phyloP scores from a whole-genome alignment of 768 basidiomycete species.

The Russula griseocarnosa region DNA sequence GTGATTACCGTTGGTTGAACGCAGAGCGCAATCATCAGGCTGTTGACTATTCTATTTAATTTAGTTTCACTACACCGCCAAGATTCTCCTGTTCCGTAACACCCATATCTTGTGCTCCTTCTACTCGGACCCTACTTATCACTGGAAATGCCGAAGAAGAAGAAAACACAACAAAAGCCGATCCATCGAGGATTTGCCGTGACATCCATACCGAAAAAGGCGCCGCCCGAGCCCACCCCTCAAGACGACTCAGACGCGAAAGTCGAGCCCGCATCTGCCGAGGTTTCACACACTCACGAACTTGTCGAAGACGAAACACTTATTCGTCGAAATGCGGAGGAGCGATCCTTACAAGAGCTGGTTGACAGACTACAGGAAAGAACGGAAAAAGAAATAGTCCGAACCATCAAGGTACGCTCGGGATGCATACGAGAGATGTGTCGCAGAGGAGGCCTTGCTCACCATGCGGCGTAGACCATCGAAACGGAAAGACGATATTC shows the following conservation, averaged over 20 bases:
- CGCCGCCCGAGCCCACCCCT: slow-evolving; percentile 35
- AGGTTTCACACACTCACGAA: slow-evolving; percentile 3
- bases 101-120: slow-evolving; percentile 17
- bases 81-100: slow-evolving; percentile 2
- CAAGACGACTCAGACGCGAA: slow-evolving; percentile 25
- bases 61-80: background rate
- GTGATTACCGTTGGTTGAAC: background rate
- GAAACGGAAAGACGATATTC: slow-evolving; percentile 78
- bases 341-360: slow-evolving; percentile 60
- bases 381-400: slow-evolving; percentile 77
- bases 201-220: slow-evolving; percentile 79
- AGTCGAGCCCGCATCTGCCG: background rate
- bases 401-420: slow-evolving; percentile 65
- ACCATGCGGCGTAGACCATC: slow-evolving; percentile 54
- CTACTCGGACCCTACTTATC: slow-evolving; percentile 6
- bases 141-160: slow-evolving; percentile 70
- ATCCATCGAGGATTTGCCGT: slow-evolving; percentile 75
- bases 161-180: slow-evolving; percentile 75
- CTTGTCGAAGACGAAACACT: slow-evolving; percentile 30
- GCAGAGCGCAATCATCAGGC: too few relatives aligned
- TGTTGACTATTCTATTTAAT: background rate
- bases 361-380: slow-evolving; percentile 85
- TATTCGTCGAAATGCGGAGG: slow-evolving; percentile 43
- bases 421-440: background rate
- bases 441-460: background rate